These are phyloP conservation scores for Pterulicium gracile DNA, from an alignment of 1,284 basidiomycete genomes.

Conservation along the genomic window DNA sequence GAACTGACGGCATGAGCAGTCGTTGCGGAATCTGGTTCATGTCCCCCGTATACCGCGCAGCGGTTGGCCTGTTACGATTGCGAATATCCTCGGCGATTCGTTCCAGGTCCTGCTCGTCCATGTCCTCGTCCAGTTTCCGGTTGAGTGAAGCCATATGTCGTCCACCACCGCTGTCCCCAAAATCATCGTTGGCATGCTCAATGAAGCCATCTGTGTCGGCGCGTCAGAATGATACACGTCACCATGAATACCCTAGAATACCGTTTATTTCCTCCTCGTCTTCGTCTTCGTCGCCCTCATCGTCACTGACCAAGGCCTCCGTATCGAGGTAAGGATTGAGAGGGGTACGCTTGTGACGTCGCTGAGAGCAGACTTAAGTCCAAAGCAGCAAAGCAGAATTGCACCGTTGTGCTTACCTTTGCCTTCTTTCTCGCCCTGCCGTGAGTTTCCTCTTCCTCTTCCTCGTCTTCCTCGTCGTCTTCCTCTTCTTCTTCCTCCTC, in stretches of 20 bases:
- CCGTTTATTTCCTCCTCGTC: slow-evolving; percentile 53
- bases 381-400: slow-evolving; percentile 8
- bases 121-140: slow-evolving; percentile 50
- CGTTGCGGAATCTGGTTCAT: slow-evolving; percentile 93
- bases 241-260: slow-evolving; percentile 1
- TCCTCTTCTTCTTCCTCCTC: slow-evolving; percentile 41
- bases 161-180: slow-evolving; percentile 53
- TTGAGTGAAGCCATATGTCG: slow-evolving; percentile 78
- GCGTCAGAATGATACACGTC: slow-evolving; percentile 7
- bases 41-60: slow-evolving; percentile 75
- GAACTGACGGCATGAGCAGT: slow-evolving; percentile 93
- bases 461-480: slow-evolving; percentile 38
- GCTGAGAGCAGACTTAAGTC: slow-evolving; percentile 22
- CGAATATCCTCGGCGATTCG: slow-evolving; percentile 81
- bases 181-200: slow-evolving; percentile 64
- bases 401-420: slow-evolving; percentile 50
- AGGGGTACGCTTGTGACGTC: slow-evolving; percentile 50
- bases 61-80: slow-evolving; percentile 67
- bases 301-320: slow-evolving; percentile 89
- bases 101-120: slow-evolving; percentile 78
- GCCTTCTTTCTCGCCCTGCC: slow-evolving; percentile 24
- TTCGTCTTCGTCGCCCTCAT: slow-evolving; percentile 89
- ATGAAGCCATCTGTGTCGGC: slow-evolving; percentile 66
- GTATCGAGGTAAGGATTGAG: slow-evolving; percentile 88
- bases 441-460: slow-evolving; percentile 37